These are phyloP conservation scores for Acacia melanoxylon DNA, from an alignment of 306 rosid genomes.

Conservation along the genomic window DNA sequence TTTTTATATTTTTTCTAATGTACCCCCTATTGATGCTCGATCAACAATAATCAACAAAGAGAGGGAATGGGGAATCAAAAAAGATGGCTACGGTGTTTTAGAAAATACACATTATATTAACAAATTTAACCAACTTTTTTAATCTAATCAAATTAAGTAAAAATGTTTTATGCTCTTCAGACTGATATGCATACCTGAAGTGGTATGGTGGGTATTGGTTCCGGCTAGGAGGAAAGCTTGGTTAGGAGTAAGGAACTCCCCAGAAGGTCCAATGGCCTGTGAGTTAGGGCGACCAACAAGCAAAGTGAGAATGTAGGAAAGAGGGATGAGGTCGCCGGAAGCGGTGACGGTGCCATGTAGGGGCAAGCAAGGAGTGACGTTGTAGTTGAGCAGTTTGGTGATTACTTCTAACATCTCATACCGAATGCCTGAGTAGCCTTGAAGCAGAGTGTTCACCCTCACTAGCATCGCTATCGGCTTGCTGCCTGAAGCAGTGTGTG, in stretches of 20 bases:
- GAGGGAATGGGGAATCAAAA: no score
- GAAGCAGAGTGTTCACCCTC: slow-evolving; percentile 28
- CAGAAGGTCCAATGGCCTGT: slow-evolving; percentile 33
- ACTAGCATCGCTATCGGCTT: no score
- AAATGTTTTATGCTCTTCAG: no score
- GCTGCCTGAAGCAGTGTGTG: not conserved
- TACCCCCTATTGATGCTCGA: no score
- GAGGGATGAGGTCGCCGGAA: slow-evolving; percentile 51
- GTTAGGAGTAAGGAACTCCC: no score
- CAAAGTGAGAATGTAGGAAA: slow-evolving; percentile 45
- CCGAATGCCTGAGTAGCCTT: slow-evolving; percentile 43
- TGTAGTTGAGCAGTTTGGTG: slow-evolving; percentile 45
- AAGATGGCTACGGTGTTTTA: no score
- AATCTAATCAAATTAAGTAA: no score
- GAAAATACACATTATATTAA: no score
- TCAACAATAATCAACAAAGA: no score
- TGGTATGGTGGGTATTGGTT: not conserved
- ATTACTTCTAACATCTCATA: slow-evolving; percentile 51
- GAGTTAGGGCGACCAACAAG: slow-evolving; percentile 40
- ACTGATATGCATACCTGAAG: not conserved
- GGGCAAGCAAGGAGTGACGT: slow-evolving; percentile 43
- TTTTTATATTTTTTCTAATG: no score
- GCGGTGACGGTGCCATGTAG: slow-evolving; percentile 51
- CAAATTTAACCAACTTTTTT: no score
- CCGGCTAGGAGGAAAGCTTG: slow-evolving; percentile 43